phyloP scores from a whole-genome alignment of 345 rosid species.

The Crucihimalaya himalaica region DNA sequence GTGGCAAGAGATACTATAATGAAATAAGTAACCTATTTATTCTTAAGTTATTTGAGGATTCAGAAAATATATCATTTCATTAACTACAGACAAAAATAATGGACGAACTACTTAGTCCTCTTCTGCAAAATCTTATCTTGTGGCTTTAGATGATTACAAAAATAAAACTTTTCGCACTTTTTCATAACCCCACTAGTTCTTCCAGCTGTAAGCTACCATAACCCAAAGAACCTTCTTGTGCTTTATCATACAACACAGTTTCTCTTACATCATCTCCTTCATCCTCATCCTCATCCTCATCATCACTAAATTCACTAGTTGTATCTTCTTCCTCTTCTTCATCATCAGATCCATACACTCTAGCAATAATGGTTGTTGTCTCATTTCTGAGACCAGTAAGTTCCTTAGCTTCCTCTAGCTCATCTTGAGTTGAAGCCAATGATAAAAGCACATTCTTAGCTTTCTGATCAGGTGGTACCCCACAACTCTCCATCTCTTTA shows the following conservation, averaged over 20 bases:
- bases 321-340: constrained; percentile 37
- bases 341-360: constrained; percentile 31
- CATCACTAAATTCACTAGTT: constrained; percentile 35
- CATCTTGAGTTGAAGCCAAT: constrained; percentile 69
- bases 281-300: constrained; percentile 28
- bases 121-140: constrained; percentile 38
- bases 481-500: constrained; percentile 75
- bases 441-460: constrained; percentile 86
- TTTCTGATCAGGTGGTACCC: constrained; percentile 77
- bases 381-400: constrained; percentile 47
- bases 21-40: constrained; percentile 15
- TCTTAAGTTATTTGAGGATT: neutral
- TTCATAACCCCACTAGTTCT: constrained; percentile 38
- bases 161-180: neutral
- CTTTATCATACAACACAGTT: constrained; percentile 27
- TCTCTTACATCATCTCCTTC: constrained; percentile 16
- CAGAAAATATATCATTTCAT: constrained; percentile 19
- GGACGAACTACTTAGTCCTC: constrained; percentile 26
- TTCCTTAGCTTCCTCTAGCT: constrained; percentile 63
- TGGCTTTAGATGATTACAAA: constrained; percentile 32
- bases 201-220: constrained; percentile 27
- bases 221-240: constrained; percentile 35
- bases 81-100: constrained; percentile 24
- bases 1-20: constrained; percentile 5
- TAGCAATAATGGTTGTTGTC: constrained; percentile 29